These are phyloP conservation scores for Parastagonospora avenae DNA, from an alignment of 2,329 filamentous ascomycete species.

Conservation along the genomic window DNA sequence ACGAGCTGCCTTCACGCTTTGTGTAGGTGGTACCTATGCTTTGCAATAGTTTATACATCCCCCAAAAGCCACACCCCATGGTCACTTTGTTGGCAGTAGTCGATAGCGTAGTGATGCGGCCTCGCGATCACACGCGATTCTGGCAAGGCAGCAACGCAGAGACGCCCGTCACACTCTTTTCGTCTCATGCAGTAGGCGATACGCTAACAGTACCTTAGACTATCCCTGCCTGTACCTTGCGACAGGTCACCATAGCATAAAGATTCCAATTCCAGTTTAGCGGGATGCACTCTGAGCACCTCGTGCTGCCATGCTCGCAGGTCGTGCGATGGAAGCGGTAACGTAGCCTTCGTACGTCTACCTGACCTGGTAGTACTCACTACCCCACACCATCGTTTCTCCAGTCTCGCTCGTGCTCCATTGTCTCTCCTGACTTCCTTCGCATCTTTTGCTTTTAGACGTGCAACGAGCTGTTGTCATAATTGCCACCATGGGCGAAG, in stretches of 20 bases:
- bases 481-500: conserved; percentile 13
- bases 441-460: background rate
- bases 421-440: background rate
- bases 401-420: conserved; percentile 1
- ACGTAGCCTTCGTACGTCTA: conserved; percentile 1
- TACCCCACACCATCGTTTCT: conserved; percentile 8
- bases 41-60: too few relatives aligned
- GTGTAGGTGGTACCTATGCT: too few relatives aligned
- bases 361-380: conserved; percentile 1
- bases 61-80: too few relatives aligned
- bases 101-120: too few relatives aligned
- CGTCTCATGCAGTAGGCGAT: background rate
- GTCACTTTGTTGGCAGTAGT: too few relatives aligned
- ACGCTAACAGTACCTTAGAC: background rate
- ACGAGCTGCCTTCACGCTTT: too few relatives aligned
- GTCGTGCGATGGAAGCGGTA: background rate
- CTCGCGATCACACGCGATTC: too few relatives aligned
- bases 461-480: background rate
- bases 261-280: conserved; percentile 1
- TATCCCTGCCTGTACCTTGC: background rate
- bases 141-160: too few relatives aligned
- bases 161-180: background rate
- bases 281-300: conserved; percentile 1
- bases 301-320: conserved; percentile 8
- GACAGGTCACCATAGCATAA: conserved; percentile 6